Evolutionary conservation across 164 flowering plant species (phyloP).

Genomic region (Liriodendron chinense): DNA sequence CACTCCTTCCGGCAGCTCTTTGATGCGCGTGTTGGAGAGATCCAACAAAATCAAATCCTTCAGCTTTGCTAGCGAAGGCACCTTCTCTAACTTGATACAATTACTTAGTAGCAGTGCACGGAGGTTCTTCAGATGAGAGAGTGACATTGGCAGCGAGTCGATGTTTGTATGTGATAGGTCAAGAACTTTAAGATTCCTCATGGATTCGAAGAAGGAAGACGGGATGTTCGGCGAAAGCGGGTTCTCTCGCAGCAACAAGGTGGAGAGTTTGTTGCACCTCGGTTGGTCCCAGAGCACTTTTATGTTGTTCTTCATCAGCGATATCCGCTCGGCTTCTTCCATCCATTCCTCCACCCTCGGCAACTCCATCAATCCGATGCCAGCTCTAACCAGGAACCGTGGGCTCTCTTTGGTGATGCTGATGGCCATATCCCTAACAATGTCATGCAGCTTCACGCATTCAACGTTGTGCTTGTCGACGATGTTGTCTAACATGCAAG

Average conservation of each 20-base stretch:
- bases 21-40: background rate
- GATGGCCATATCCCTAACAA: background rate
- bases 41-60: background rate
- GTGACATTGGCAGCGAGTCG: background rate
- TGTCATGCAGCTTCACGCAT: background rate
- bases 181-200: background rate
- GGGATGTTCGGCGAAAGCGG: background rate
- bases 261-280: background rate
- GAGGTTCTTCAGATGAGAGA: slow-evolving; percentile 2
- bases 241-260: slow-evolving; percentile 1
- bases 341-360: background rate
- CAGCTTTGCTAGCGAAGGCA: background rate
- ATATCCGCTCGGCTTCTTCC: background rate
- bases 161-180: background rate
- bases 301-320: background rate
- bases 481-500: background rate
- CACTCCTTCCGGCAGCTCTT: background rate
- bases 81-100: background rate
- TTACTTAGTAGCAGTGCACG: background rate
- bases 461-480: background rate
- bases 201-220: background rate
- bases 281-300: background rate
- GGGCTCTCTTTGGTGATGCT: background rate
- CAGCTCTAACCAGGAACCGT: background rate
- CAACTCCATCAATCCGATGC: no score